Conservation (phyloP, 2,329 filamentous ascomycete genomes). For the Microthyrium microscopicum region DNA sequence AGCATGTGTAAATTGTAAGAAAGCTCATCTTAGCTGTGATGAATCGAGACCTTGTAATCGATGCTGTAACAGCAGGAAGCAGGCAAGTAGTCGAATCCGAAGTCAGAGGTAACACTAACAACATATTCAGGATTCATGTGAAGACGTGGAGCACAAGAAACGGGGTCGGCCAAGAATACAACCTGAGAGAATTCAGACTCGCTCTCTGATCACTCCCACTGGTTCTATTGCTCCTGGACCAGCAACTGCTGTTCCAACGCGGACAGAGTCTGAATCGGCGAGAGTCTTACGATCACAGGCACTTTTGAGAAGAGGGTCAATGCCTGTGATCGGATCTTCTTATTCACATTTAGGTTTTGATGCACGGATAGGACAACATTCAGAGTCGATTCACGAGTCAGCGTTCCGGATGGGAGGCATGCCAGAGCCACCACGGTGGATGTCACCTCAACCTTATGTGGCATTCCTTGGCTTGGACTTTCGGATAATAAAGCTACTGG, state of each 20-base stretch:
- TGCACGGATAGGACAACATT: too few relatives aligned
- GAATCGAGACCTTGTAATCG: constrained; percentile 61
- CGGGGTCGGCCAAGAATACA: constrained; percentile 60
- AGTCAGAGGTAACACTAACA: constrained; percentile 1
- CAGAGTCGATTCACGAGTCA: too few relatives aligned
- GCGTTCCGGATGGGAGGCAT: too few relatives aligned
- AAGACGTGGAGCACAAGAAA: constrained; percentile 79
- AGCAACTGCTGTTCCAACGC: too few relatives aligned
- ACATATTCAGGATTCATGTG: constrained; percentile 48
- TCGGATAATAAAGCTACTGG: constrained; percentile 28
- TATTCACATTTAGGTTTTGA: too few relatives aligned
- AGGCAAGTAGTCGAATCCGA: constrained; percentile 22
- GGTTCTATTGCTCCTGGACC: too few relatives aligned
- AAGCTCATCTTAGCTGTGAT: constrained; percentile 54
- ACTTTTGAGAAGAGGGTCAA: too few relatives aligned
- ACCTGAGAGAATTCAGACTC: constrained; percentile 33
- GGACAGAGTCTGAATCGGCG: too few relatives aligned
- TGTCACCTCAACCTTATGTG: constrained; percentile 8
- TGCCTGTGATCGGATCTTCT: too few relatives aligned
- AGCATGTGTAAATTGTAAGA: constrained; percentile 73
- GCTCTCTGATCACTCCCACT: too few relatives aligned
- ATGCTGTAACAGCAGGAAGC: constrained; percentile 61
- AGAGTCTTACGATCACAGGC: too few relatives aligned
- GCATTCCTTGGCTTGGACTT: constrained; percentile 32
- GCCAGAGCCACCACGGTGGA: too few relatives aligned